A percentile compares a stretch with the other conserved stretches of the same genome.
Evolutionary conservation across 2,329 filamentous ascomycete species (phyloP).

Genomic region (Colletotrichum eremochloae): DNA sequence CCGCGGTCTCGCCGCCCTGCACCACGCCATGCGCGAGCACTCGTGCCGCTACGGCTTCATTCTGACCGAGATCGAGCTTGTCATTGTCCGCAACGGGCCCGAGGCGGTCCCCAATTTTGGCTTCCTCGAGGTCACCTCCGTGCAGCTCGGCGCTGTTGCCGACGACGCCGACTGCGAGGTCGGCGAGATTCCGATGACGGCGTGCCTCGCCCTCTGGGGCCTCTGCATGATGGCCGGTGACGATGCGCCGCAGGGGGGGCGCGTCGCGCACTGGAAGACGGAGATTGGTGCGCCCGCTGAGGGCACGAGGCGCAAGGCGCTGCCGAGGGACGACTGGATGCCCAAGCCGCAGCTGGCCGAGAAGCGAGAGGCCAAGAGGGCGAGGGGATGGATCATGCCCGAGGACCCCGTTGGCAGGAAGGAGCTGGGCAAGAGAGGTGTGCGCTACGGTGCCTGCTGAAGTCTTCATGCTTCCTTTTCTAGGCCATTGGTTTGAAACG

Average conservation of each 20-base stretch:
- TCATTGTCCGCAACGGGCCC: conserved; percentile 86
- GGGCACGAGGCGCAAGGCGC: conserved; percentile 76
- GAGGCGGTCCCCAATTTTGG: conserved; percentile 85
- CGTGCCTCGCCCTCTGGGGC: conserved; percentile 82
- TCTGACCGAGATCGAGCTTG: conserved; percentile 94
- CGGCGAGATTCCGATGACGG: conserved; percentile 69
- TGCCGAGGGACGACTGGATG: conserved; percentile 81
- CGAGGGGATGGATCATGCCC: conserved; percentile 81
- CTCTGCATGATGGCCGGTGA: conserved; percentile 79
- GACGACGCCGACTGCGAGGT: conserved; percentile 48
- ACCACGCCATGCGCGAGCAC: conserved; percentile 94
- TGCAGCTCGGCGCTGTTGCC: conserved; percentile 65
- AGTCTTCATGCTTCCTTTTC: neutral
- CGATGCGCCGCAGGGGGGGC: conserved; percentile 55
- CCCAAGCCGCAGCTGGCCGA: conserved; percentile 78
- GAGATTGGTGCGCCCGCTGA: conserved; percentile 83
- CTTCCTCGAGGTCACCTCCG: conserved; percentile 80
- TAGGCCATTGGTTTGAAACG: neutral
- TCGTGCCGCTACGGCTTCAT: conserved; percentile 96
- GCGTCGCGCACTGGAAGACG: conserved; percentile 73
- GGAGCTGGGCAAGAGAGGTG: conserved; percentile 77
- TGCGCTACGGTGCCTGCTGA: conserved; percentile 66
- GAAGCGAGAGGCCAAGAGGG: conserved; percentile 82
- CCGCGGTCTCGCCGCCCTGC: conserved; percentile 85
- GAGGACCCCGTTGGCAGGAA: conserved; percentile 80